Base-by-base conservation (phyloP, 306 rosid species). In the Cotoneaster glaucophyllus region DNA sequence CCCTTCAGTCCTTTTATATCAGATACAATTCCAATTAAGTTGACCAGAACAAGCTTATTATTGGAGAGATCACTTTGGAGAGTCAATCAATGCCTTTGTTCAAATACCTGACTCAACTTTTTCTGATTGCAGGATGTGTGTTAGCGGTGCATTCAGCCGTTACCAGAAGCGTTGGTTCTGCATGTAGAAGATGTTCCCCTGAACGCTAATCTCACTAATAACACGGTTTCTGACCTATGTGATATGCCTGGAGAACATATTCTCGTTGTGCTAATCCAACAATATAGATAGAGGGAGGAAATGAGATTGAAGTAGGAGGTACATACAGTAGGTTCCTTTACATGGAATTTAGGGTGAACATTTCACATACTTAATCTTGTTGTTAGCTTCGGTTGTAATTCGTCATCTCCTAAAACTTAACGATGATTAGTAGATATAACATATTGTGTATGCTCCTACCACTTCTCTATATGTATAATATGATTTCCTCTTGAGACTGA, bases 231-330 rank as follows among this genome's bases (percentile, higher is more conserved):
- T 77, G 82, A 81, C 80, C 32, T 48, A 53, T 73, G 57, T 75
- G 14, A 75, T 75, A 77, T 24, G 76, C 79, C 57, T 71, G 50
- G 65, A 70, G 76, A 74, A 68, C 80, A 76, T 71, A 58, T 81
- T 63, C 75, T 67, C 87, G n/a, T 63, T 71, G 56, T 73, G 78
- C 83, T 74, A 64, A 86, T 75, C 77, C 67, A 56, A 48, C 64
- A 8, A 43, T 5, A 17, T 48, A 76, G 26, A 22, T 15, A 69
- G 70, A 59, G 54, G 79, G 77, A 64, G 66, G 52, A 71, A 48
- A 73, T 75, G 26, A 63, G 64, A 62, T 79, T 74, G 78, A 70
- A 74, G 74, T 54, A 79, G 72, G 79, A 78, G 68, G 63, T 69
- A 45, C 39, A 52, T 62, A 32, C 24, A 12, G 84, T 28, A 53